Conservation (phyloP, 2,329 filamentous ascomycete genomes). For the Canariomyces notabilis region DNA sequence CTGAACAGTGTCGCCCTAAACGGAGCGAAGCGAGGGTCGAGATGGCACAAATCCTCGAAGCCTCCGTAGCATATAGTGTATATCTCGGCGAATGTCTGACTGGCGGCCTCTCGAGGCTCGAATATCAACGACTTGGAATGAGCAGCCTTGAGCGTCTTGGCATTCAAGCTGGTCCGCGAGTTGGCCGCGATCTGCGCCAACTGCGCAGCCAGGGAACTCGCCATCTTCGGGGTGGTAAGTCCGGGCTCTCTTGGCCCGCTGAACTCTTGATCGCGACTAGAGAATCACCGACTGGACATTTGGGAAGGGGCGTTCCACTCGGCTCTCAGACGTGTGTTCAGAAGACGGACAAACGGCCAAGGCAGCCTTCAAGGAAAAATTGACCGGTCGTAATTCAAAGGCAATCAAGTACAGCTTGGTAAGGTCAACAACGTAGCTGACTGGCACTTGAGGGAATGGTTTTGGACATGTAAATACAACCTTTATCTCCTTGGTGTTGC, state of each 20-base stretch:
- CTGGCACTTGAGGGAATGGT: background rate
- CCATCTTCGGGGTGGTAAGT: constrained; percentile 12
- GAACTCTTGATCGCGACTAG: constrained; percentile 1
- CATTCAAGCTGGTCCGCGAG: constrained; percentile 83
- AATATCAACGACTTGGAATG: constrained; percentile 96
- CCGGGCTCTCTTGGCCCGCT: background rate
- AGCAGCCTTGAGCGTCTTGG: constrained; percentile 85
- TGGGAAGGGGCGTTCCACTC: background rate
- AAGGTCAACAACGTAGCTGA: background rate
- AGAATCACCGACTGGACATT: constrained; percentile 5
- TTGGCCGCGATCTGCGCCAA: constrained; percentile 86
- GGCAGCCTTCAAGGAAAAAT: too few species aligned
- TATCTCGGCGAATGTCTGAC: constrained; percentile 85
- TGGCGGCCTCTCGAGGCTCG: constrained; percentile 75
- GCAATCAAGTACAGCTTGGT: too few species aligned
- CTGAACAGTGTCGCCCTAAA: constrained; percentile 83
- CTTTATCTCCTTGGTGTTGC: background rate
- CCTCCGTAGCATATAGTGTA: constrained; percentile 84
- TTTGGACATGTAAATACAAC: background rate
- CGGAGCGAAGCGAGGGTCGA: constrained; percentile 72
- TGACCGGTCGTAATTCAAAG: too few species aligned
- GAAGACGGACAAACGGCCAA: too few species aligned
- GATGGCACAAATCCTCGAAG: constrained; percentile 82
- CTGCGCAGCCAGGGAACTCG: constrained; percentile 79
- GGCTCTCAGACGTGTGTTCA: too few species aligned